Conservation (phyloP, 495 filamentous ascomycete species). For the Penicillium taxi region DNA sequence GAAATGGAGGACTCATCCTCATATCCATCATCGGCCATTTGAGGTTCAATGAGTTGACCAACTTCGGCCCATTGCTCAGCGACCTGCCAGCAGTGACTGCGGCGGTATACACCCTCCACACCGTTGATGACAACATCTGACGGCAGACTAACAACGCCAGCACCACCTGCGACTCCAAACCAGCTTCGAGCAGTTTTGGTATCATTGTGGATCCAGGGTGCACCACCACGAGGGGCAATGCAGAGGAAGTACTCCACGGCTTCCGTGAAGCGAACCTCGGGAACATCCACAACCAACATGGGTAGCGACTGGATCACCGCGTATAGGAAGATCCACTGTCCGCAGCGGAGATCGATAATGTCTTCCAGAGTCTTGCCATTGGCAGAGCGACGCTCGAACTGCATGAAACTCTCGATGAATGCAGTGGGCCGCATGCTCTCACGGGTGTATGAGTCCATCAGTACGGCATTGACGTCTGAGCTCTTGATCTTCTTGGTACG, state of each 20-base stretch:
- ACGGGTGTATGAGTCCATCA: slow-evolving; percentile 69
- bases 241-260: slow-evolving; percentile 97
- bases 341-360: slow-evolving; percentile 66
- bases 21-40: slow-evolving; percentile 32
- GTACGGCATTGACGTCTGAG: slow-evolving; percentile 63
- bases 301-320: slow-evolving; percentile 84
- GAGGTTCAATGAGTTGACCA: slow-evolving; percentile 30
- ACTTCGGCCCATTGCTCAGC: slow-evolving; percentile 64
- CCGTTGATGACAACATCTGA: slow-evolving; percentile 79
- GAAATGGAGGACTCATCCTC: slow-evolving; percentile 38
- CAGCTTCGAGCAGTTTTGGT: slow-evolving; percentile 60
- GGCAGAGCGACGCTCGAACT: slow-evolving; percentile 71
- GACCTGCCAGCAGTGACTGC: slow-evolving; percentile 84
- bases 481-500: slow-evolving; percentile 62
- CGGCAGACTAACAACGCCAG: slow-evolving; percentile 66
- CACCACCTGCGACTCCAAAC: slow-evolving; percentile 69
- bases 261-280: slow-evolving; percentile 64
- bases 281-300: slow-evolving; percentile 81
- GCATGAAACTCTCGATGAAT: slow-evolving; percentile 73
- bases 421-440: slow-evolving; percentile 55
- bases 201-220: slow-evolving; percentile 76
- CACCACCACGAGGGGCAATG: slow-evolving; percentile 70
- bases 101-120: slow-evolving; percentile 81
- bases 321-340: slow-evolving; percentile 94
- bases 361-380: slow-evolving; percentile 65